phyloP scores from a whole-genome alignment of 805 yeast genomes.

The Pichia occidentalis region DNA sequence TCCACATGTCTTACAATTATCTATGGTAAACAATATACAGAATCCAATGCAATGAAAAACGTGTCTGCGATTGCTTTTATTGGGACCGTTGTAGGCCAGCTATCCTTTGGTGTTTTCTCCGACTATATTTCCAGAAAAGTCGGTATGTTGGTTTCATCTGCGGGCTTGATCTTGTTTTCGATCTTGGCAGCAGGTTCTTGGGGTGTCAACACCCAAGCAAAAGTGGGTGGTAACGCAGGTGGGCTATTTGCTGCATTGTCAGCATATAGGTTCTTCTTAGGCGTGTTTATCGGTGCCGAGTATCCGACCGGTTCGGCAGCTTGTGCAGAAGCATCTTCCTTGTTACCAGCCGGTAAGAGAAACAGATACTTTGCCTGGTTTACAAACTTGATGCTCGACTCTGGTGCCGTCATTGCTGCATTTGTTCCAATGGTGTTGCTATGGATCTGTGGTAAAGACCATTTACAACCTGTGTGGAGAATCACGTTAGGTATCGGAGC shows the following conservation, averaged over 20 bases:
- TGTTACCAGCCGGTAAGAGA: conserved; percentile 74
- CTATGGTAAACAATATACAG: conserved; percentile 56
- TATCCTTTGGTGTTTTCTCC: conserved; percentile 71
- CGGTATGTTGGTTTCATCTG: conserved; percentile 78
- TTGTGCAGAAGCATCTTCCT: conserved; percentile 82
- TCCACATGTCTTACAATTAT: conserved; percentile 59
- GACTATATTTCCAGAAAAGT: conserved; percentile 75
- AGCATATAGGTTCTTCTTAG: conserved; percentile 78
- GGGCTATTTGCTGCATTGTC: conserved; percentile 84
- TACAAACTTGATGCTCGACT: conserved; percentile 81
- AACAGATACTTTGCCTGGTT: conserved; percentile 87
- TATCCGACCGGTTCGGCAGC: conserved; percentile 93
- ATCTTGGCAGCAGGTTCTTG: conserved; percentile 79
- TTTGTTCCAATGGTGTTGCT: conserved; percentile 81
- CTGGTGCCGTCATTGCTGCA: conserved; percentile 76
- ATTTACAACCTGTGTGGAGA: conserved; percentile 86
- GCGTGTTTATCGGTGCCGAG: conserved; percentile 91
- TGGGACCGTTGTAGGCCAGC: conserved; percentile 86
- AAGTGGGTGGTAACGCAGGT: conserved; percentile 43
- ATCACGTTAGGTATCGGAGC: conserved; percentile 86
- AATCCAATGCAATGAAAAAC: conserved; percentile 67
- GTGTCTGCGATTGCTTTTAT: conserved; percentile 85
- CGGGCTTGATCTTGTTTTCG: conserved; percentile 69
- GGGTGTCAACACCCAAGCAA: conserved; percentile 52
- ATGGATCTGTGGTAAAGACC: conserved; percentile 70